Evolutionary conservation across 345 rosid species (phyloP).

Genomic region (Cardiospermum halicacabum): DNA sequence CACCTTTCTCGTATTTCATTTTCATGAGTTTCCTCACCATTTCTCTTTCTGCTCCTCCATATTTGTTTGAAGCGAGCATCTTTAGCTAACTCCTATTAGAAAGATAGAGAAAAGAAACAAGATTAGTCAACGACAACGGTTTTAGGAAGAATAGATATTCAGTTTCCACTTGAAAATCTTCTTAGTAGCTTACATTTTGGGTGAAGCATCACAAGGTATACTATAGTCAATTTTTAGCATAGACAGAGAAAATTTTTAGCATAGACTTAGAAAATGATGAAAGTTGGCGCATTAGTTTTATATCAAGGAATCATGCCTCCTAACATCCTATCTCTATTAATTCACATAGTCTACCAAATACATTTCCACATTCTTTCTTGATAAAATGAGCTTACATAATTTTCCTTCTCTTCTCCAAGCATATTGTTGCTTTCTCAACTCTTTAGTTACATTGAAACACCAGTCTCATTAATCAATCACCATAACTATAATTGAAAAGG

Average conservation of each 20-base stretch:
- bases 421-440: neutral
- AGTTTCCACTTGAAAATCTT: neutral
- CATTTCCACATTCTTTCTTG: neutral
- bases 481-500: neutral
- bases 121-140: neutral
- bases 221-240: neutral
- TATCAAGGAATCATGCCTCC: neutral
- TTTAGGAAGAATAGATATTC: neutral
- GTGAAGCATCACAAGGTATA: neutral
- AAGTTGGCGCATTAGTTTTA: neutral
- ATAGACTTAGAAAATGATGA: neutral
- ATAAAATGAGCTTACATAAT: no score
- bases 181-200: neutral
- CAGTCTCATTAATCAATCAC: no score
- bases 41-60: constrained; percentile 63
- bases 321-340: neutral
- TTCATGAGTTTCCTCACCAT: constrained; percentile 27
- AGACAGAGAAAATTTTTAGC: no score
- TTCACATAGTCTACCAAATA: neutral
- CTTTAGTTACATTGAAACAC: neutral
- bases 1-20: constrained; percentile 43
- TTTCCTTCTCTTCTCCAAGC: neutral
- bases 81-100: constrained; percentile 42
- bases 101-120: neutral
- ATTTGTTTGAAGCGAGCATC: constrained; percentile 87